A percentile compares a stretch with the other conserved stretches of the same genome.
phyloP scores from a whole-genome alignment of 2,329 filamentous ascomycete genomes.

The Fusarium anguioides region DNA sequence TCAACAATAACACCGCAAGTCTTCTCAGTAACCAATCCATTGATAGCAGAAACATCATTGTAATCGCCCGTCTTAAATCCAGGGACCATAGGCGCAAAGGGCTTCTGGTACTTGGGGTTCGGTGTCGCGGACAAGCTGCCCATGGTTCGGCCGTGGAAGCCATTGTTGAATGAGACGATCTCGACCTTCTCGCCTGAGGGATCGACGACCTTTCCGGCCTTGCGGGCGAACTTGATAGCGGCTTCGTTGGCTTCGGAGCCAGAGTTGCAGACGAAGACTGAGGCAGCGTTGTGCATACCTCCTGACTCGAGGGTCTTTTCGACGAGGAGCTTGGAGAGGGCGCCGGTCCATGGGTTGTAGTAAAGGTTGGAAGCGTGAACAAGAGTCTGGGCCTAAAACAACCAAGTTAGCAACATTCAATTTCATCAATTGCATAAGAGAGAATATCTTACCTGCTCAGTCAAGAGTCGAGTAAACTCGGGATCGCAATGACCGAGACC shows the following conservation, averaged over 20 bases:
- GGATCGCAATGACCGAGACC: slow-evolving; percentile 90
- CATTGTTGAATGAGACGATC: slow-evolving; percentile 88
- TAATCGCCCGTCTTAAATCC: slow-evolving; percentile 88
- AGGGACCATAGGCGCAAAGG: slow-evolving; percentile 94
- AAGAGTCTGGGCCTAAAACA: slow-evolving; percentile 72
- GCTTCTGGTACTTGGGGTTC: slow-evolving; percentile 96
- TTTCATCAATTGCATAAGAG: too few species aligned
- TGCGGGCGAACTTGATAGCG: slow-evolving; percentile 95
- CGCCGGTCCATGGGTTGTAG: slow-evolving; percentile 95
- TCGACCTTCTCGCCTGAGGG: slow-evolving; percentile 80
- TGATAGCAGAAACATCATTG: slow-evolving; percentile 81
- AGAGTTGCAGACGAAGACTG: slow-evolving; percentile 95
- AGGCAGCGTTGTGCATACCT: slow-evolving; percentile 81
- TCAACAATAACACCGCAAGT: slow-evolving; percentile 97
- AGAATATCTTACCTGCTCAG: slow-evolving; percentile 71
- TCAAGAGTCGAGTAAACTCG: slow-evolving; percentile 78
- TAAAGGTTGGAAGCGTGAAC: slow-evolving; percentile 96
- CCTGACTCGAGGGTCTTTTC: slow-evolving; percentile 82
- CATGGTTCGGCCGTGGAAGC: slow-evolving; percentile 98
- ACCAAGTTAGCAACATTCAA: not conserved
- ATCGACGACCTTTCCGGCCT: slow-evolving; percentile 82
- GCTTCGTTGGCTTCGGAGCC: slow-evolving; percentile 98
- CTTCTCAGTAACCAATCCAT: slow-evolving; percentile 79
- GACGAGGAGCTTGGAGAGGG: slow-evolving; percentile 85
- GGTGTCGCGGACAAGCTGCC: slow-evolving; percentile 94